Conservation (phyloP, 225 moss, liverwort and hornwort genomes). For the Marchantia paleacea region DNA sequence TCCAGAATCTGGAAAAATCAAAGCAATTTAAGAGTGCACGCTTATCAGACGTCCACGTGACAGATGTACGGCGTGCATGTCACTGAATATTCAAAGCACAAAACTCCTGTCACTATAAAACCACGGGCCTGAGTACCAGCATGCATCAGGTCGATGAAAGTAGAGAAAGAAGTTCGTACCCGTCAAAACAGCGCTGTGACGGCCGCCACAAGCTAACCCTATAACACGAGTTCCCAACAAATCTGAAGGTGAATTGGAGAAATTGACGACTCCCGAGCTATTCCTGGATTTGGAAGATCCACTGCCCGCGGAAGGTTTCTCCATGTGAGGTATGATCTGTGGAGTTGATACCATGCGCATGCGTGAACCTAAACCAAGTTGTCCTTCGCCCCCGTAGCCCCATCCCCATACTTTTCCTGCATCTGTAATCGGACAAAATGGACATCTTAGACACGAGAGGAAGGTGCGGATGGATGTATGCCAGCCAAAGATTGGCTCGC, state of each 20-base stretch:
- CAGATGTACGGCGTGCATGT: not conserved
- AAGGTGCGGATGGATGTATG: not conserved
- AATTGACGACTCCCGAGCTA: slow-evolving; percentile 15
- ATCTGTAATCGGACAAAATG: slow-evolving; percentile 45
- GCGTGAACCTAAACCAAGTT: slow-evolving; percentile 82
- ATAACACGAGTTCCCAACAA: slow-evolving; percentile 54
- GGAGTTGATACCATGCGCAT: slow-evolving; percentile 71
- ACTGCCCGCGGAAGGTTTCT: slow-evolving; percentile 20
- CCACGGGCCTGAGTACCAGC: not conserved
- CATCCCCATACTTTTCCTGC: slow-evolving; percentile 93
- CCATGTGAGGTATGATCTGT: slow-evolving; percentile 57
- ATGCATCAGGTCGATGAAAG: too few species aligned
- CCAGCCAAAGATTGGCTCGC: not conserved
- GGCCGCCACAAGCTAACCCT: slow-evolving; percentile 88
- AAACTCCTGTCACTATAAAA: not conserved
- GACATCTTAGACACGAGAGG: slow-evolving; percentile 2
- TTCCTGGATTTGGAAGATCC: slow-evolving; percentile 14
- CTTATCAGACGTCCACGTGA: not conserved
- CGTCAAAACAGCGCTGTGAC: slow-evolving; percentile 88
- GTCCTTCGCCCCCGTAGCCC: slow-evolving; percentile 98
- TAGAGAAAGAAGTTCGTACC: slow-evolving; percentile 39
- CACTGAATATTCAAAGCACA: not conserved
- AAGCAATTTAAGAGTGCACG: not conserved
- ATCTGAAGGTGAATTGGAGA: slow-evolving; percentile 10
- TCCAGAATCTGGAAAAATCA: slow-evolving; percentile 63